Conservation (phyloP, 805 yeast genomes). For the Pichia thaimueangensis region DNA sequence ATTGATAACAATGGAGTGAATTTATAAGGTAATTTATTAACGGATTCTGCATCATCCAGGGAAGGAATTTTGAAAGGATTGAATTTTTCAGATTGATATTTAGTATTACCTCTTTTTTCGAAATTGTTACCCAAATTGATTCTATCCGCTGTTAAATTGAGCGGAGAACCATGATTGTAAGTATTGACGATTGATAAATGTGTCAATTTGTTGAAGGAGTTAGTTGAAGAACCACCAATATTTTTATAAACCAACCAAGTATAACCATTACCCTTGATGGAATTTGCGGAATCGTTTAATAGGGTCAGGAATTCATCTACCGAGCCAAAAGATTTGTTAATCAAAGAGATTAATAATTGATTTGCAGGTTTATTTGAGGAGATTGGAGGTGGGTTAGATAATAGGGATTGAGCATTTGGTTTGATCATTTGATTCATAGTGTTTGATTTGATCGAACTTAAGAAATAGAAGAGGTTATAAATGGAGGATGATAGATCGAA, state of each 20-base stretch:
- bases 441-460: slow-evolving; percentile 36
- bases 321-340: slow-evolving; percentile 65
- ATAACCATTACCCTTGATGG: slow-evolving; percentile 82
- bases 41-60: slow-evolving; percentile 36
- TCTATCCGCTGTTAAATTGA: slow-evolving; percentile 50
- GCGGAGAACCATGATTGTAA: slow-evolving; percentile 86
- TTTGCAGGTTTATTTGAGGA: slow-evolving; percentile 25
- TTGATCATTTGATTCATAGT: slow-evolving; percentile 16
- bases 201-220: slow-evolving; percentile 29
- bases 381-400: slow-evolving; percentile 27
- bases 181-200: slow-evolving; percentile 68
- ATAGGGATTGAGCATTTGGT: slow-evolving; percentile 24
- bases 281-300: slow-evolving; percentile 58
- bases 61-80: slow-evolving; percentile 24
- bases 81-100: slow-evolving; percentile 11
- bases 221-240: slow-evolving; percentile 16
- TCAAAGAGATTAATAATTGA: slow-evolving; percentile 36
- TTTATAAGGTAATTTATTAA: slow-evolving; percentile 35
- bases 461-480: slow-evolving; percentile 42
- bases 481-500: slow-evolving; percentile 41
- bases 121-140: slow-evolving; percentile 21
- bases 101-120: slow-evolving; percentile 8
- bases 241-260: slow-evolving; percentile 78
- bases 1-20: slow-evolving; percentile 60
- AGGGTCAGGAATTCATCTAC: slow-evolving; percentile 68